phyloP scores from a whole-genome alignment of 805 yeast species.

The Candida dajiaensis region DNA sequence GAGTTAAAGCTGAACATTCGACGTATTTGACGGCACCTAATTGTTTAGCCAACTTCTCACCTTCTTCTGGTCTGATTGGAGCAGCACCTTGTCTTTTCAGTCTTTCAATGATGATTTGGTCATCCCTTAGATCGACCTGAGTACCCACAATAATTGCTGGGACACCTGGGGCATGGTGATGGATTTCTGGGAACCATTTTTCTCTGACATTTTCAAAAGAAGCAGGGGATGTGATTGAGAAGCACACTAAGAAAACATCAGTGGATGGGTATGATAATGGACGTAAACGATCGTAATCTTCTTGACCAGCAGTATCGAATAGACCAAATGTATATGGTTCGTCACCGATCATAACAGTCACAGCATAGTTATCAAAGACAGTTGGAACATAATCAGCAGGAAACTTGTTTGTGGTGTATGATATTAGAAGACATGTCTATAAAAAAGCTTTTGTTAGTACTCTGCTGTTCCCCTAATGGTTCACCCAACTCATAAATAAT shows the following conservation, averaged over 20 bases:
- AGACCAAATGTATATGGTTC: constrained; percentile 97
- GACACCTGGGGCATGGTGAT: constrained; percentile 97
- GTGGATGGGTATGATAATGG: constrained; percentile 97
- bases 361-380: constrained; percentile 95
- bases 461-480: neutral
- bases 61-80: constrained; percentile 82
- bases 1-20: constrained; percentile 96
- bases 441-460: constrained; percentile 9
- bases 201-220: constrained; percentile 96
- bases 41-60: constrained; percentile 90
- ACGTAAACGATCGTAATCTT: constrained; percentile 95
- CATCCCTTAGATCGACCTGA: constrained; percentile 91
- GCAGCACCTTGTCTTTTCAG: constrained; percentile 84
- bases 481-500: neutral
- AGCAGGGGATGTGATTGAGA: constrained; percentile 95
- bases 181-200: constrained; percentile 98
- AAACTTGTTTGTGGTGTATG: constrained; percentile 94
- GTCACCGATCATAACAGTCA: constrained; percentile 93
- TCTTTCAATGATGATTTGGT: constrained; percentile 83
- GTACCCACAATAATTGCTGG: constrained; percentile 97
- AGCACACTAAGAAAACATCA: constrained; percentile 93
- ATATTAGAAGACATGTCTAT: constrained; percentile 89
- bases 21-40: constrained; percentile 94
- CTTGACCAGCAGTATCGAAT: constrained; percentile 99
- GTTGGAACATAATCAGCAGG: constrained; percentile 99